Evolutionary conservation across 371 early-diverging fungal genomes (phyloP).

Genomic region (Syncephalis plumigaleata): DNA sequence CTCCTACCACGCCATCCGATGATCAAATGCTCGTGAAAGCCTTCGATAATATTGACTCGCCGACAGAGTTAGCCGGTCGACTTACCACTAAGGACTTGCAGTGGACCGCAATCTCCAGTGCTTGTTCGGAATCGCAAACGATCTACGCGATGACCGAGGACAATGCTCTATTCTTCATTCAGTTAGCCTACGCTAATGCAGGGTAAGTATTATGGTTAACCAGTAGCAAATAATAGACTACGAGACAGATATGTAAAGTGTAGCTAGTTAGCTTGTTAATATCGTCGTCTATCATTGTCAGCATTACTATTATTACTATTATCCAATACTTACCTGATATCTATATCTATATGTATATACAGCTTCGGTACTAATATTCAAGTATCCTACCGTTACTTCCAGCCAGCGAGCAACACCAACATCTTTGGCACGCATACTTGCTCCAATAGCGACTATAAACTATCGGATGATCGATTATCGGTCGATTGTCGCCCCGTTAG

Average conservation of each 20-base stretch:
- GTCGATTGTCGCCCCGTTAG: conserved; percentile 48
- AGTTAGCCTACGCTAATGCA: conserved; percentile 73
- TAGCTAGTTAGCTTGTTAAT: no score
- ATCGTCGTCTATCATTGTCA: background rate
- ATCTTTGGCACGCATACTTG: conserved; percentile 56
- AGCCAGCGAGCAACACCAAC: conserved; percentile 26
- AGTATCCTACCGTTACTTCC: conserved; percentile 56
- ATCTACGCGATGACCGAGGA: conserved; percentile 59
- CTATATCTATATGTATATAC: no score
- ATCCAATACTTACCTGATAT: conserved; percentile 1
- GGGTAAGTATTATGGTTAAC: conserved; percentile 23
- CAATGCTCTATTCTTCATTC: conserved; percentile 61
- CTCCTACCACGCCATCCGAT: no score
- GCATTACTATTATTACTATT: background rate
- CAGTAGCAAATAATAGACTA: no score
- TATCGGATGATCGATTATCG: conserved; percentile 51
- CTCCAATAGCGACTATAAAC: conserved; percentile 29
- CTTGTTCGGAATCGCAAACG: conserved; percentile 13
- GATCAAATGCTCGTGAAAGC: no score
- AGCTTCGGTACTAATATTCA: conserved; percentile 45
- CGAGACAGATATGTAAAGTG: no score
- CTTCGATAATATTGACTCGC: no score
- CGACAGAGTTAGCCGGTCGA: no score
- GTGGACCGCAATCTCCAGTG: no score
- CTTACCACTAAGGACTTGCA: no score